Evolutionary conservation across 495 filamentous ascomycete genomes (phyloP), one percentile per base, ranked within the genome.

Genomic region (Hyaloscypha variabilis): DNA sequence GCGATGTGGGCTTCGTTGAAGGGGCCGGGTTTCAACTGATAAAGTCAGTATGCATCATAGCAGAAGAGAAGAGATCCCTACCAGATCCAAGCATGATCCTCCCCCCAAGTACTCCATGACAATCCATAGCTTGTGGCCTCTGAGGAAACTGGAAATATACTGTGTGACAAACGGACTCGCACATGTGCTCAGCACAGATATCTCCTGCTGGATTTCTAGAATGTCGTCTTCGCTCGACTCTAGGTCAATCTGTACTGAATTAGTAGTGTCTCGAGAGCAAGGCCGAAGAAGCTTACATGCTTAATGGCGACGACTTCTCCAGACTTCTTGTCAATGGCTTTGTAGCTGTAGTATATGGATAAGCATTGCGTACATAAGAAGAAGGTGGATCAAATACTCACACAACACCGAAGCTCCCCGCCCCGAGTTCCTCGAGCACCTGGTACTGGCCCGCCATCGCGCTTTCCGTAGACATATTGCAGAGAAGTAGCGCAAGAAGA

Each of bases 161-260:
- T 96, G 91, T 31, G 95, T 97, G 73, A 99, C 94, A 74, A 88
- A 97, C 30, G 88, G 90, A 72, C 93, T 97, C 62, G 91, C 88
- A 78, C 96, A 97, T 66, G 95, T 96, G 75, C 93, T 93, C 65
- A 99, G 85, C 31, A 98, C 93, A 28, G 92, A 90, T 71, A 99
- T 99, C 77, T 99, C 95, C 73, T 96, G 92, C 67, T 98, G 94
- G 65, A 99, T 98, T 70, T 99, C 95, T 75, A 93, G 88, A 50
- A 99, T 96, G 74, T 99, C 95, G 77, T 99, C 95, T 75, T 96
- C 95, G 76, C 90, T 97, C 50, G 93, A 96, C 76, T 99, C 95
- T 69, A 99, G 90, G 79, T 99, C 95, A 76, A 99, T 99, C 91
- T 97, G 71, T n/a, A 71, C 66, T 14, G 62, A 28, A 60, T 74